Evolutionary conservation across 345 rosid genomes (phyloP).

Genomic region (Populus tremula): DNA sequence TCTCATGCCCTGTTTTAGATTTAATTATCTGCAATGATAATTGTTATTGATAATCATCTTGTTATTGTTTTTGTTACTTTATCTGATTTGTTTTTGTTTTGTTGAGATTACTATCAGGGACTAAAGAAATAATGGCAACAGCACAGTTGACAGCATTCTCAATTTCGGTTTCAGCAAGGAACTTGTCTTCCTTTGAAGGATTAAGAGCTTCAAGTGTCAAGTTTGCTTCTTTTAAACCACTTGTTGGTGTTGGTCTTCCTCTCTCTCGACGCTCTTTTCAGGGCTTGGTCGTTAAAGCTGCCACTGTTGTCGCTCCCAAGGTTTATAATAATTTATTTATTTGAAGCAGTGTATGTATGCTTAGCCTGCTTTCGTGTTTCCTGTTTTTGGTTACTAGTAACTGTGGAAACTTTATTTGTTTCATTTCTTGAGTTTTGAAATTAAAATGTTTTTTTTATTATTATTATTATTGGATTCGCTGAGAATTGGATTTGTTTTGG

Average conservation of each 20-base stretch:
- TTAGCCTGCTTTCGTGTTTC: neutral
- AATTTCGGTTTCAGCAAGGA: constrained; percentile 47
- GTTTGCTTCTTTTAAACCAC: constrained; percentile 44
- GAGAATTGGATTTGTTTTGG: neutral
- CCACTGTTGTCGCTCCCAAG: constrained; percentile 90
- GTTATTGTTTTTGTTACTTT: neutral
- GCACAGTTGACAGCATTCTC: constrained; percentile 61
- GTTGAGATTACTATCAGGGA: neutral
- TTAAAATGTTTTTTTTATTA: neutral
- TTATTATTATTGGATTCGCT: neutral
- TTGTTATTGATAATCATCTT: neutral
- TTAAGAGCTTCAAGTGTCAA: constrained; percentile 54
- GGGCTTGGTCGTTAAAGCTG: constrained; percentile 71
- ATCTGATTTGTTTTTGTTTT: neutral
- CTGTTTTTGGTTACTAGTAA: too few species aligned
- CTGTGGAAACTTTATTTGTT: neutral
- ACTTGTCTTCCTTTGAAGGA: constrained; percentile 57
- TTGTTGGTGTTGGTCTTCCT: constrained; percentile 29
- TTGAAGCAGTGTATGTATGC: neutral
- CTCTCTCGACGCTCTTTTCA: constrained; percentile 39
- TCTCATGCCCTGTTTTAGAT: neutral
- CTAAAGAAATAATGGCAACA: constrained; percentile 50
- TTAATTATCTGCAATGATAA: neutral
- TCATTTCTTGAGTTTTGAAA: neutral
- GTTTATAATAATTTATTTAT: constrained; percentile 27